Evolutionary conservation across 441 rosid species (phyloP), one percentile per base, ranked within the genome.

Genomic region (Flueggea neowawraea): DNA sequence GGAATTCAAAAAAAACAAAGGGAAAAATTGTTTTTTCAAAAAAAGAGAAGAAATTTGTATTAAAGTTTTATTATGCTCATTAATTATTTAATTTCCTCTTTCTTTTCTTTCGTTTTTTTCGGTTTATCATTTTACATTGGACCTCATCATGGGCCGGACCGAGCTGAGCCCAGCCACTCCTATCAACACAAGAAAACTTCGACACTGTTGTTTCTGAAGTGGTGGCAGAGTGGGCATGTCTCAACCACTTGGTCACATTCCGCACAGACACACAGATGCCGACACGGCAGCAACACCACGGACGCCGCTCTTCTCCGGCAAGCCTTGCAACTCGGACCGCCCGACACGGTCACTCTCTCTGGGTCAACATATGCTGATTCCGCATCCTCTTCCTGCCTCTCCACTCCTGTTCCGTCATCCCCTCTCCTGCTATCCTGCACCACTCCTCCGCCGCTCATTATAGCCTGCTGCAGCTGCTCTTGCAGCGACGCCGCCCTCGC

Each of bases 341-440:
- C 22, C 45, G 68, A 57, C 9, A 61, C 15, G 15, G 63, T 66
- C 4, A 72, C 68, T 50, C 97, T 54, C 43, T 84, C 91, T 3
- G 96, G 96, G 71, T 90, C 97, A 10, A 87, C 78, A 64, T 83
- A 90, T 11, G 84, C 91, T 2, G 98, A 93, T 74, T 85, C 98
- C 5, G 97, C 96, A 63, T 92, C 98, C 66, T 84, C 98, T 60
- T 84, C 91, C 57, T 75, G 82, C 53, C 76, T 82, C 32, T 78
- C 85, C 1, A 61, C 65, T 6, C 70, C 79, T 48, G n/a, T 1
- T 64, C 79, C 80, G 6, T 74, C 82, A 4, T 71, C 88, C 43
- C 77, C 79, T 52, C 79, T 79, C 63, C 76, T 64, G 73, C 64
- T 70, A 56, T 80, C 82, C 12, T 75, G 81, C 69, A 64, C 66